phyloP scores from a whole-genome alignment of 2,329 filamentous ascomycete species.

The Pestalotiopsis sp. region DNA sequence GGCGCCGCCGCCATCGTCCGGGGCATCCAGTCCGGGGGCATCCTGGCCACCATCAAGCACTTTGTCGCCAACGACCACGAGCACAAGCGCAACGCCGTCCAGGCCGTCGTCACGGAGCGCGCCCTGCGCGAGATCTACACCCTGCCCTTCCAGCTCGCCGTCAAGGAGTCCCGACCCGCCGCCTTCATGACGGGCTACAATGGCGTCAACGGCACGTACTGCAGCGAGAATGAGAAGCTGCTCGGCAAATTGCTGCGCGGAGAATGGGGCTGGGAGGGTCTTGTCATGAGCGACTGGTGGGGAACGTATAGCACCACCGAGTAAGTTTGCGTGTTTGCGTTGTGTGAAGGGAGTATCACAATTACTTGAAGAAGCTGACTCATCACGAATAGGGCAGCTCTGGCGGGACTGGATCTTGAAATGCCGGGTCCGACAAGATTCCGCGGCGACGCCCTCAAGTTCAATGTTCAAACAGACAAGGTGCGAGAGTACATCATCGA shows the following conservation, averaged over 20 bases:
- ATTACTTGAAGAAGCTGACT: neutral
- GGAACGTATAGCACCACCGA: conserved; percentile 58
- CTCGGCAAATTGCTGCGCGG: conserved; percentile 52
- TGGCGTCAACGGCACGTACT: conserved; percentile 58
- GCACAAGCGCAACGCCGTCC: conserved; percentile 56
- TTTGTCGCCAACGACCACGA: conserved; percentile 66
- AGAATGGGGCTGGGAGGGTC: conserved; percentile 60
- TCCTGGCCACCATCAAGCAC: conserved; percentile 61
- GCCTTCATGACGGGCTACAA: conserved; percentile 64
- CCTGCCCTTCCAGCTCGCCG: conserved; percentile 58
- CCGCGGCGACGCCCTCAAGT: conserved; percentile 52
- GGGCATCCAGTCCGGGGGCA: conserved; percentile 57
- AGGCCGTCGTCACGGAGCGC: conserved; percentile 55
- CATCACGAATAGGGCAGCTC: conserved; percentile 31
- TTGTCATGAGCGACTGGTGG: conserved; percentile 63
- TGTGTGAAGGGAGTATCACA: too few relatives aligned
- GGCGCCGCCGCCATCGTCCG: conserved; percentile 54
- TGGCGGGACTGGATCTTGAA: conserved; percentile 49
- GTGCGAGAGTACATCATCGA: conserved; percentile 56
- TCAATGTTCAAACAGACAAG: conserved; percentile 57
- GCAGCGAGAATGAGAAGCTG: conserved; percentile 54
- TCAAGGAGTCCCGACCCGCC: conserved; percentile 51
- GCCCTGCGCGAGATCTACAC: conserved; percentile 61
- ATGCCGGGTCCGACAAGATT: conserved; percentile 60
- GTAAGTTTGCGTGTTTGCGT: neutral